Conservation (phyloP, 2,329 filamentous ascomycete species). For the Pseudophaeomoniella oleicola region DNA sequence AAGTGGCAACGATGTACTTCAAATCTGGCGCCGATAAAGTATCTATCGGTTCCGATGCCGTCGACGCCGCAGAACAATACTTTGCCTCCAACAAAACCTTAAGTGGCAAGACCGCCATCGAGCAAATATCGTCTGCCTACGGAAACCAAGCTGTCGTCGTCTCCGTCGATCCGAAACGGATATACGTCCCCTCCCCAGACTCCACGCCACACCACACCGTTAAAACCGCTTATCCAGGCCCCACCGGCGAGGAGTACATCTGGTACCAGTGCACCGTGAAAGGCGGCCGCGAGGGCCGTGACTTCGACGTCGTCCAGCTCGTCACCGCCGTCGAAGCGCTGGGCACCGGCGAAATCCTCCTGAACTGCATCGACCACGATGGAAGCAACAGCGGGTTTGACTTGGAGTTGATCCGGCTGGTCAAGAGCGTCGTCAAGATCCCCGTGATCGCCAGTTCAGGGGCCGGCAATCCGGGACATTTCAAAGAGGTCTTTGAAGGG, state of each 20-base stretch:
- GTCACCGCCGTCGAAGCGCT: constrained; percentile 84
- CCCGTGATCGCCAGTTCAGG: constrained; percentile 93
- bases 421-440: constrained; percentile 76
- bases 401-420: constrained; percentile 74
- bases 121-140: constrained; percentile 86
- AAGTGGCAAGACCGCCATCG: constrained; percentile 76
- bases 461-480: constrained; percentile 76
- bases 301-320: constrained; percentile 83
- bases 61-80: constrained; percentile 84
- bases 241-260: constrained; percentile 61
- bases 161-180: constrained; percentile 80
- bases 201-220: constrained; percentile 65
- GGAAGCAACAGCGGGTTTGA: constrained; percentile 92
- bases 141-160: constrained; percentile 95
- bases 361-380: constrained; percentile 97
- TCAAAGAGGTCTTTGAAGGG: constrained; percentile 74
- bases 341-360: constrained; percentile 83
- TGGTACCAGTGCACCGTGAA: constrained; percentile 99
- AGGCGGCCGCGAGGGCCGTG: constrained; percentile 84
- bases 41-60: constrained; percentile 88
- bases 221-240: constrained; percentile 53
- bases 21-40: constrained; percentile 95
- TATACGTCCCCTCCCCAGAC: constrained; percentile 59
- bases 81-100: constrained; percentile 55
- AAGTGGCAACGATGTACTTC: constrained; percentile 96